These are phyloP conservation scores for Dentiscutata heterogama DNA, from an alignment of 371 early-diverging fungal genomes.

Conservation along the genomic window DNA sequence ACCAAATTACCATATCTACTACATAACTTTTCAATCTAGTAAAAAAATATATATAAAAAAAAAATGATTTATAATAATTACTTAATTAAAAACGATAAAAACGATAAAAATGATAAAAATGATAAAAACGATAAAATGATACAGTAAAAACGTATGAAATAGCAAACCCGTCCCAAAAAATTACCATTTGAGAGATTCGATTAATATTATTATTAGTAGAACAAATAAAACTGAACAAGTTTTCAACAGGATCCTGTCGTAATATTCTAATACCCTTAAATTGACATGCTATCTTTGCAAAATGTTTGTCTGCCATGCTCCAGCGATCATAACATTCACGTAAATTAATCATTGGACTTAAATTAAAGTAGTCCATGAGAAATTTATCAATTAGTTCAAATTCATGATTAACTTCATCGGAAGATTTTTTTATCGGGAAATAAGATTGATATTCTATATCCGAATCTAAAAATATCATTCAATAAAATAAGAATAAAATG, in stretches of 20 bases:
- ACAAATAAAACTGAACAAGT: constrained; percentile 95
- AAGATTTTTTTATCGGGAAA: constrained; percentile 22
- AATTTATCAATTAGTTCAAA: constrained; percentile 33
- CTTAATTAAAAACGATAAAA: background rate
- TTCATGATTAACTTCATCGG: constrained; percentile 17
- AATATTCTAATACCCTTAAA: constrained; percentile 85
- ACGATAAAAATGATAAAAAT: too few species aligned
- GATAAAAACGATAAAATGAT: too few species aligned
- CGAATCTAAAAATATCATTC: background rate
- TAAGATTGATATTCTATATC: constrained; percentile 13
- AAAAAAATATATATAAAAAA: background rate
- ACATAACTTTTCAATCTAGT: constrained; percentile 76
- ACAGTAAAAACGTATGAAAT: background rate
- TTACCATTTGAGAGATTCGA: constrained; percentile 93
- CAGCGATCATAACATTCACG: constrained; percentile 73
- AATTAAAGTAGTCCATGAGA: constrained; percentile 81
- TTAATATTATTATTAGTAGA: constrained; percentile 96
- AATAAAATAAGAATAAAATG: background rate
- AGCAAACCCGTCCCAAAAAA: constrained; percentile 21
- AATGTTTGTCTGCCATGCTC: constrained; percentile 74
- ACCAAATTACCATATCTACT: constrained; percentile 69
- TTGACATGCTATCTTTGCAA: constrained; percentile 61
- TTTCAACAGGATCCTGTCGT: constrained; percentile 91
- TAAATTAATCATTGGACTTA: constrained; percentile 65
- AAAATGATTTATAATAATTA: background rate